Base-by-base conservation (phyloP, 2,329 filamentous ascomycete species). In the Xylaria sp. region DNA sequence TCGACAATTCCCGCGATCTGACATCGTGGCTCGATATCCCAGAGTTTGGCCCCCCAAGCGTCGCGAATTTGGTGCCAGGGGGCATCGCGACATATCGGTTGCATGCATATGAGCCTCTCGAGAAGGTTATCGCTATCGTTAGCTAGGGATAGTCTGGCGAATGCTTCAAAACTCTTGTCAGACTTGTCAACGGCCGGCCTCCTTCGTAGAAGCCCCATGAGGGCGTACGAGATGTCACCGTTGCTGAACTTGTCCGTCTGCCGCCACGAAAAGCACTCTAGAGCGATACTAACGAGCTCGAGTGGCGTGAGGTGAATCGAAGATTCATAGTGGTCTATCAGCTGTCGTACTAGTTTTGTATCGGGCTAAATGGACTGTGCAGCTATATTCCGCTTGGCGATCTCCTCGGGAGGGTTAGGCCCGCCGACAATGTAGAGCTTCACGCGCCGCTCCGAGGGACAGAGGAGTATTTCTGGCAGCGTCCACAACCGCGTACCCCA, bases 251-350 rank as follows among this genome's bases (percentile, higher is more conserved):
- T 67, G 1, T 69, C 69, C 0, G 76, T 80, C 2, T 74, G 57
- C 9, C 79, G 73, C 17, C 71, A 71, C 9, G 76, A 71, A 7
- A 82, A 71, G 62, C 79, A 82, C 74, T 65, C 62, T 2, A 60
- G 44, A 1, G 62, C 64, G 25, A 60, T 60, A 19, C 62, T 67
- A 15, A 80, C 71, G 1, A 82, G 74, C 63, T 81, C 77, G 3
- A 80, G 68, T 8, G 73, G 75, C 31, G 68, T 76, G 0, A 82
- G 70, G 1, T 75, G 74, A 19, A 80, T 68, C 2, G 73, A 77
- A 0, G 75, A 75, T 54, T 81, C 78, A 60, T 77, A 81, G 63
- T 82, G 79, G 49, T 82, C 78, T 19, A 81, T 72, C 4, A 83
- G 72, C 68, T 81, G 71, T 6, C 74, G 71, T 11, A 78, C 74